Conservation (phyloP, 2,329 filamentous ascomycete species). For the Verticillium zaregamsianum region DNA sequence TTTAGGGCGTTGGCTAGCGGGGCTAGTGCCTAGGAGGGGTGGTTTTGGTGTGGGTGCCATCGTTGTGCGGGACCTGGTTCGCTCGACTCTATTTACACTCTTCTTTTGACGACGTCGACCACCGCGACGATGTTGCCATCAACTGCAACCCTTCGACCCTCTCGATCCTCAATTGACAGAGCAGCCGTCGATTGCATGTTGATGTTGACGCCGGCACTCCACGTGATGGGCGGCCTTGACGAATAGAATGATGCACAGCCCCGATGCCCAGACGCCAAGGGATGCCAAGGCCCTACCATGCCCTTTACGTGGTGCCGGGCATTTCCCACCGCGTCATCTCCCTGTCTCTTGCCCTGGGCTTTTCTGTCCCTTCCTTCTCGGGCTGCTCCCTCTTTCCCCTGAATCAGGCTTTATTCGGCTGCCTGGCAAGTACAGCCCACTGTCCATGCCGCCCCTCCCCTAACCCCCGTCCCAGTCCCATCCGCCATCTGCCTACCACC, state of each 20-base stretch:
- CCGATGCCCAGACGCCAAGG: slow-evolving; percentile 11
- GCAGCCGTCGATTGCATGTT: background rate
- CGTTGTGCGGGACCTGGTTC: background rate
- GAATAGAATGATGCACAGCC: slow-evolving; percentile 11
- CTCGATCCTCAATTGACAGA: background rate
- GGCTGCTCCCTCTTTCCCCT: background rate
- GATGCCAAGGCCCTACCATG: slow-evolving; percentile 14
- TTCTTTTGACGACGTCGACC: background rate
- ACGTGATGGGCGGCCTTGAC: background rate
- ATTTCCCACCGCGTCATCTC: slow-evolving; percentile 13
- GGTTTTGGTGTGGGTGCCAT: background rate
- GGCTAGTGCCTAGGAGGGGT: background rate
- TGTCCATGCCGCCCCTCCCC: background rate
- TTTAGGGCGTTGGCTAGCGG: background rate
- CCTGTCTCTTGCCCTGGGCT: background rate
- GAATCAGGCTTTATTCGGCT: slow-evolving; percentile 1
- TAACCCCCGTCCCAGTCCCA: background rate
- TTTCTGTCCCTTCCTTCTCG: background rate
- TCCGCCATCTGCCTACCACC: slow-evolving; percentile 3
- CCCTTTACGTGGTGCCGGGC: slow-evolving; percentile 12
- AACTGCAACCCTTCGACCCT: background rate
- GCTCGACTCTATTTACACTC: background rate
- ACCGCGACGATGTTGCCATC: background rate
- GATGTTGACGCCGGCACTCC: background rate
- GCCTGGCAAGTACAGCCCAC: background rate